A percentile compares a stretch with the other conserved stretches of the same genome.
Conservation (phyloP, 1,284 basidiomycete genomes). For the Puccinia triticina region DNA sequence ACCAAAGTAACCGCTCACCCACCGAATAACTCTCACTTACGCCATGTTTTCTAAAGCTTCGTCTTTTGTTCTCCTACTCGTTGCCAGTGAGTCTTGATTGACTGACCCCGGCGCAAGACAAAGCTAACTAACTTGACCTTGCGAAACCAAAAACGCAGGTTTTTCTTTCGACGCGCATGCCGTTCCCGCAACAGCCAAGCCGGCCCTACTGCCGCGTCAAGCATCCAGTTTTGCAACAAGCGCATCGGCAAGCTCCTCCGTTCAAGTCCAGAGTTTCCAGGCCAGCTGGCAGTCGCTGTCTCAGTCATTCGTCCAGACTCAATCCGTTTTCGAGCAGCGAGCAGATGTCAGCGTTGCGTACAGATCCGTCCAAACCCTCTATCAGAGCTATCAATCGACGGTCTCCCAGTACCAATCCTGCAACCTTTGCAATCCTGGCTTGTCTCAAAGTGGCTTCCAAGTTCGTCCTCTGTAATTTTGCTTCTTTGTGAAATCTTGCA, state of each 20-base stretch:
- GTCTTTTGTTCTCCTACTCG: too few species aligned
- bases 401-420: background rate
- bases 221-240: background rate
- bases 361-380: conserved; percentile 18
- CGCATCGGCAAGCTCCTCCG: background rate
- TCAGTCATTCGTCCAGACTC: background rate
- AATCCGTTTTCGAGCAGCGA: conserved; percentile 13
- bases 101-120: too few species aligned
- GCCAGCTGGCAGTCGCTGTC: background rate
- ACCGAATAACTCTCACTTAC: too few species aligned
- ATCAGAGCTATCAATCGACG: conserved; percentile 14
- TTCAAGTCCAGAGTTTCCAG: too few species aligned
- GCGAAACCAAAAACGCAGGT: background rate
- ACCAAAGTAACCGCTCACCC: too few species aligned
- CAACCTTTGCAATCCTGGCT: background rate
- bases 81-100: too few species aligned
- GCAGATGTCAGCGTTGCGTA: background rate
- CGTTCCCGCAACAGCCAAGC: background rate
- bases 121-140: too few species aligned
- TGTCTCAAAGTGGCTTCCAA: conserved; percentile 3
- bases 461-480: background rate
- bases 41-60: too few species aligned
- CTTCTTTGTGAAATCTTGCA: background rate
- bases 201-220: background rate
- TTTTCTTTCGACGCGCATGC: background rate